Base-by-base conservation (phyloP, 2,329 filamentous ascomycete genomes). In the Tolypocladium ophioglossoides region DNA sequence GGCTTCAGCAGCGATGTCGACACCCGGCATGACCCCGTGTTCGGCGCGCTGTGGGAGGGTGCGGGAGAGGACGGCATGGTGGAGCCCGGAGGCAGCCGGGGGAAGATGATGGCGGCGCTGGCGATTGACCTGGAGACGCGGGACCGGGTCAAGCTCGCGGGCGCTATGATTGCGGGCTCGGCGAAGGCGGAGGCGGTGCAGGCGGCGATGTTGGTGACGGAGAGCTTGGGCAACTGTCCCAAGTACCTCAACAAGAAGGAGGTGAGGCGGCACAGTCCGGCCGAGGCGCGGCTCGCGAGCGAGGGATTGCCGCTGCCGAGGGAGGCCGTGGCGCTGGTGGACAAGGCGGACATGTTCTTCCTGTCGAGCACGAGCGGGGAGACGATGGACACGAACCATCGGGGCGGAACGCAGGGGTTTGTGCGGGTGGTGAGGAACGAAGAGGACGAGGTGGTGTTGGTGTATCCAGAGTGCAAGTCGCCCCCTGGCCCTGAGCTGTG, bases 311-410 rank as follows among this genome's bases (percentile, higher is more conserved):
- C 69, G 30, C 70, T 91, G 4, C 69, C 79, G 0, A 61, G 65
- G 9, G 73, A 75, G 51, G 86, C 84, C 1, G 58, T 85, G 10
- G 71, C 78, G 9, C 64, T 94, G 34, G 70, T 95, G 18, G 64
- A 66, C 1, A 77, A 78, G 57, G 79, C 86, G 2, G 90, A 95
- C 65, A 75, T 91, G 60, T 84, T 95, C 67, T 95, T 95, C 70
- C 71, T 95, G 40, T 85, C 87, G 20, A 87, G 82, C 22, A 79
- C 79, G 1, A 77, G 86, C 61, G 77, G 80, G 16, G 67, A 72
- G 16, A 82, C 83, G 53, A 95, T 95, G 89, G 89, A 95, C 66
- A 88, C 85, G 8, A 95, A 95, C 64, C 82, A 89, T 62, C 82
- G 90, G 7, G 90, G 90, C 39, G 90, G 90, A 0, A 77, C 83